Percentiles rank a stretch among this genome's conserved stretches.
Conservation (phyloP, 139 green algal species). For the Medakamo hakoo region DNA sequence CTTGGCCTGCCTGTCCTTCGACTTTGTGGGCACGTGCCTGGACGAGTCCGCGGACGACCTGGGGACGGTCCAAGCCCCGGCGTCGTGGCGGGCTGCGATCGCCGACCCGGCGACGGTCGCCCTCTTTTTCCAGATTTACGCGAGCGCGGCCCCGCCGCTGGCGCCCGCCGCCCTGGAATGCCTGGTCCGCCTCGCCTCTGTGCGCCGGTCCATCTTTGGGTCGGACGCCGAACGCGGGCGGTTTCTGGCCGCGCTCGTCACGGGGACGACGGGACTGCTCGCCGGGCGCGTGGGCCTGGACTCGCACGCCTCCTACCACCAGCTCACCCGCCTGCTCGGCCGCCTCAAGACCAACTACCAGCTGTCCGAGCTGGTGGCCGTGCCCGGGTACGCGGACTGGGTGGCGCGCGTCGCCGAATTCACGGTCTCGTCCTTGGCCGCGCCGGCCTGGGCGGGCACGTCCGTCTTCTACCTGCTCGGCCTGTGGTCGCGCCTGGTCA, state of each 20-base stretch:
- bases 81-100: constrained; percentile 40
- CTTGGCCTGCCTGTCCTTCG: constrained; percentile 82
- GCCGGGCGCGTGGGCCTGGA: constrained; percentile 45
- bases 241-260: constrained; percentile 58
- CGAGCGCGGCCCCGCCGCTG: constrained; percentile 53
- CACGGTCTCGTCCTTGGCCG: constrained; percentile 61
- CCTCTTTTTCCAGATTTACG: constrained; percentile 86
- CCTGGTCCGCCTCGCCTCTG: constrained; percentile 74
- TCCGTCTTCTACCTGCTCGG: constrained; percentile 83
- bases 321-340: constrained; percentile 88
- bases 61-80: constrained; percentile 80
- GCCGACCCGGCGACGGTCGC: constrained; percentile 76
- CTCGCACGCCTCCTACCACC: constrained; percentile 91
- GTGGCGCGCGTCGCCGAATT: constrained; percentile 83
- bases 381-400: constrained; percentile 82
- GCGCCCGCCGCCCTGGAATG: constrained; percentile 59
- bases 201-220: constrained; percentile 79
- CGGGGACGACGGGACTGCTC: constrained; percentile 51
- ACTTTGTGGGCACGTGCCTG: constrained; percentile 94
- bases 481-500: constrained; percentile 81
- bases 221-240: constrained; percentile 63
- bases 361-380: constrained; percentile 58
- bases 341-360: constrained; percentile 98
- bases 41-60: constrained; percentile 91
- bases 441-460: constrained; percentile 64